A percentile compares a stretch with the other conserved stretches of the same genome.
Evolutionary conservation across 352 stramenopile species (phyloP).

Genomic region (Pythium chondricola): DNA sequence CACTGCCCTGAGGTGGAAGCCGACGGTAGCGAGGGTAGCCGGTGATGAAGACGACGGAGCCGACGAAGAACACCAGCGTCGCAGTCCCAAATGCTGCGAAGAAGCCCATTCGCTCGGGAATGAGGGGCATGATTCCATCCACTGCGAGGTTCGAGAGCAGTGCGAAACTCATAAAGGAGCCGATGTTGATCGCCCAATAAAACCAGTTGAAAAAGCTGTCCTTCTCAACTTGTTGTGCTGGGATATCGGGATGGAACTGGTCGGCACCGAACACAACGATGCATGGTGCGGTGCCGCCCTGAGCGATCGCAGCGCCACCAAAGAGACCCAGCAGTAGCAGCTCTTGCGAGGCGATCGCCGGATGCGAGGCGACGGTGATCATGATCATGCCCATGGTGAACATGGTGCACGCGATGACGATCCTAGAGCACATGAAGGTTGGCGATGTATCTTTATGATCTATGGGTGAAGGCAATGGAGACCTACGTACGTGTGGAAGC

Average conservation of each 20-base stretch:
- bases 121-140: constrained; percentile 78
- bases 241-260: constrained; percentile 67
- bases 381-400: constrained; percentile 61
- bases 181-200: constrained; percentile 91
- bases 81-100: constrained; percentile 85
- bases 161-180: constrained; percentile 84
- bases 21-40: constrained; percentile 50
- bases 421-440: constrained; percentile 25
- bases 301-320: constrained; percentile 39
- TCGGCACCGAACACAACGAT: constrained; percentile 43
- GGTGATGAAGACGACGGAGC: constrained; percentile 68
- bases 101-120: constrained; percentile 76
- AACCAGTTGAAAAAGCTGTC: constrained; percentile 92
- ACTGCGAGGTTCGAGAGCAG: constrained; percentile 87
- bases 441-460: too few relatives aligned
- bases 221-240: constrained; percentile 57
- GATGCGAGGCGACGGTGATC: constrained; percentile 61
- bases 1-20: constrained; percentile 62
- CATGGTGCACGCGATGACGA: constrained; percentile 64
- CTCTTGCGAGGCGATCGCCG: constrained; percentile 41
- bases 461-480: too few relatives aligned
- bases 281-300: constrained; percentile 30
- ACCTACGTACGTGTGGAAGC: constrained; percentile 66
- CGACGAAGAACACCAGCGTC: constrained; percentile 61
- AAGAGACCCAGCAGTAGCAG: constrained; percentile 81